Base-by-base conservation (phyloP, 1,284 basidiomycete genomes). In the Ceratorhiza oryzae-sativae region DNA sequence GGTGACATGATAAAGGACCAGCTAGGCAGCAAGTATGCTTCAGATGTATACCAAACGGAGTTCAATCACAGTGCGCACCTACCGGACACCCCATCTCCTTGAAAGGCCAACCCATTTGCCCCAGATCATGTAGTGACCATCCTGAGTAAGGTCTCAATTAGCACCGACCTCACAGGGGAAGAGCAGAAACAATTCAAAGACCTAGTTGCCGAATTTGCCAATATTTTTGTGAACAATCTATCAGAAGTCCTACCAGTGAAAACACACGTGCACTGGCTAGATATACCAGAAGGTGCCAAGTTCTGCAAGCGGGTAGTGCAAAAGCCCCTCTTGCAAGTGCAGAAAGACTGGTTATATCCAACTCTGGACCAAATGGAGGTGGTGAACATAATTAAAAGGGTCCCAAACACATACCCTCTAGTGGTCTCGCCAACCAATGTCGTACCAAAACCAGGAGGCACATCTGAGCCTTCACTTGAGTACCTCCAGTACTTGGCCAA, bases 321-420 rank as follows among this genome's bases (percentile, higher is more conserved):
- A 77, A 75, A 73, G 12, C 75, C 77, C 0, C 72, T 81, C 0
- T 79, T 77, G 10, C 76, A 75, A 58, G 77, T 79, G 9, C 80
- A 83, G 72, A 61, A 71, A 2, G 67, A 72, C 13, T 82, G 76
- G 72, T 68, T 82, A 3, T 68, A 80, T 36, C 67, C 75, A 3
- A 77, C 77, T 5, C 65, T 82, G 0, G 79, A 81, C 45, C 73
- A 79, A 34, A 76, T 84, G 76, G 55, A 80, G 3, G 77, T 73
- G 5, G 79, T 80, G 0, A 79, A 75, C 0, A 78, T 82, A 23
- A 79, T 83, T 13, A 73, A 74, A 58, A 76, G 71, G 10, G 76
- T 77, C 34, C 45, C 74, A 0, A 78, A 78, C 9, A 71, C 68
- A 9, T 71, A 77, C 0, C 79, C 80, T n/a, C 80, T 80, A 48